Base-by-base conservation (phyloP, 116 monocot genomes). In the Posidonia oceanica region DNA sequence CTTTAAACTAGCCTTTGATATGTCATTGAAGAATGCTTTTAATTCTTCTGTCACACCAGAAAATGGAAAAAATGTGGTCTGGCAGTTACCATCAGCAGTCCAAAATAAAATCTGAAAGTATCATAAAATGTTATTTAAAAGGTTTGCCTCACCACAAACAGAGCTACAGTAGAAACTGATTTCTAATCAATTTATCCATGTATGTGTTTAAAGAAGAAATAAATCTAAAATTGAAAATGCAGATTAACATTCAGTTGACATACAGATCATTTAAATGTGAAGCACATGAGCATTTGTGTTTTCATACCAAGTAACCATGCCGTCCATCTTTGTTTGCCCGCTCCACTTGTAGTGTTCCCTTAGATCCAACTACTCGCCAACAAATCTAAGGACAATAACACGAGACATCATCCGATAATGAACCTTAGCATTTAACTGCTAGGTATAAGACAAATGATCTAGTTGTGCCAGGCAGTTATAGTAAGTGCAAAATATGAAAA, bases 321-420 rank as follows among this genome's bases (percentile, higher is more conserved):
- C 64, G 76, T 21, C 86, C 86, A 66, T 59, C 69, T 44, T 81
- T 83, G 53, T 41, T 78, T 3, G 86, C 86, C 48, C 88, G 91
- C 64, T 95, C 91, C 63, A 96, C 74, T 81, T 91, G 87, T 38
- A 96, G n/a, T 60, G 91, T 75, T 36, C 91, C 95, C 67, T 87
- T 91, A 57, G 91, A 77, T 14, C 95, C 95, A 76, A 85, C 91
- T 48, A 91, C 75, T 69, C 95, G 86, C 91, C 95, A 96, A 71
- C 52, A 84, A 61, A 96, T 79, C 95, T 96, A 66, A 55, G 14
- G 13, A 77, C 52, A 72, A 13, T 5, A 78, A 20, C 21, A 66
- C 23, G 12, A 58, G 17, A 20, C 16, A 37, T 17, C 37, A 70
- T 7, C 36, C 3, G 37, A 37, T 3, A 70, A 17, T 29, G 29